Evolutionary conservation across 2,329 filamentous ascomycete species (phyloP).

Genomic region (Emergomyces pasteurianus): DNA sequence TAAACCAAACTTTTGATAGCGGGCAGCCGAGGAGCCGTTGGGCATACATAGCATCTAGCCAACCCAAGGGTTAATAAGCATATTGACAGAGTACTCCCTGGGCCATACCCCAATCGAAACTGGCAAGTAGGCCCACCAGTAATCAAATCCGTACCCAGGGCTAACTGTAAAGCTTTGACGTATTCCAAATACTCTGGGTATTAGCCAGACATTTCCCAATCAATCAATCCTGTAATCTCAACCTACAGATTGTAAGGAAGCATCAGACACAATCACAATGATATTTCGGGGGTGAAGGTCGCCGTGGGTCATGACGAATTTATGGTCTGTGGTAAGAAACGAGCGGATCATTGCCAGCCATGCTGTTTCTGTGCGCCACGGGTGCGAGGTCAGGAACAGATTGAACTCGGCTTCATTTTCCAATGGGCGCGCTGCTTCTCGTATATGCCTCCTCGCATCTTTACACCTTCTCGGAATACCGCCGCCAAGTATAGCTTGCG

Average conservation of each 20-base stretch:
- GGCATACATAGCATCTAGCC: not conserved
- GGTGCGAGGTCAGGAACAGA: conserved; percentile 8
- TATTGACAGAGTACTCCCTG: conserved; percentile 11
- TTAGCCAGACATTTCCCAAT: conserved; percentile 15
- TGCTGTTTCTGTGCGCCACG: conserved; percentile 2
- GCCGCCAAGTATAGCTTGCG: conserved; percentile 10
- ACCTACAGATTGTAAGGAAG: too few relatives aligned
- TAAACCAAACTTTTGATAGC: too few relatives aligned
- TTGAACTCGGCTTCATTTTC: conserved; percentile 10
- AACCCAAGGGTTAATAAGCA: conserved; percentile 8
- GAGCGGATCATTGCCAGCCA: conserved; percentile 9
- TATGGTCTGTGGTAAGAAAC: conserved; percentile 7
- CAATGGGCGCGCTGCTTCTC: conserved; percentile 6
- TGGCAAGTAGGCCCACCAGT: conserved; percentile 10
- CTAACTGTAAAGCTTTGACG: conserved; percentile 8
- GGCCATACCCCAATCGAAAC: conserved; percentile 9
- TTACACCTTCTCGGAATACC: conserved; percentile 11
- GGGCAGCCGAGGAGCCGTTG: too few relatives aligned
- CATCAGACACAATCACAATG: conserved; percentile 12
- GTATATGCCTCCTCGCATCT: conserved; percentile 10
- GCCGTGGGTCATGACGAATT: conserved; percentile 14
- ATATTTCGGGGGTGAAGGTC: conserved; percentile 17
- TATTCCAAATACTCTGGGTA: conserved; percentile 15
- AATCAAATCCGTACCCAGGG: conserved; percentile 6
- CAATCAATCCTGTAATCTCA: conserved; percentile 10